These are phyloP conservation scores for Aspergillus sp. DNA, from an alignment of 2,329 filamentous ascomycete species.

Conservation along the genomic window DNA sequence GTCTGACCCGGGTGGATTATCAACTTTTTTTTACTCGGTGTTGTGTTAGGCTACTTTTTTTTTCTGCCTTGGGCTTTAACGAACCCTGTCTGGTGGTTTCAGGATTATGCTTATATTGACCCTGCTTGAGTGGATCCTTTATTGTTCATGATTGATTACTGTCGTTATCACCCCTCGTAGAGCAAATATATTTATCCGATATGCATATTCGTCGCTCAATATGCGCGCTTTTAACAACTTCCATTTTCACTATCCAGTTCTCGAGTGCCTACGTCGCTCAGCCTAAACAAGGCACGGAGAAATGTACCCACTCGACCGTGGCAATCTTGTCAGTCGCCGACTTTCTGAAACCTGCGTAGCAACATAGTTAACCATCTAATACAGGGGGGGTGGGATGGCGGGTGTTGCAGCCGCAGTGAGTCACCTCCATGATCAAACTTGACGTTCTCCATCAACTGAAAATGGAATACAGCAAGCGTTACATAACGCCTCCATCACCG, in stretches of 20 bases:
- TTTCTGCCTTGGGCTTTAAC: too few species aligned
- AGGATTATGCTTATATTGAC: neutral
- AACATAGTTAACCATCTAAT: slow-evolving; percentile 1
- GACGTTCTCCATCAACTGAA: neutral
- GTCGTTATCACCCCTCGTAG: neutral
- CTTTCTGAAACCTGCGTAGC: too few species aligned
- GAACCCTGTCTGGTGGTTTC: too few species aligned
- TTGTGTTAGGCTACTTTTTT: too few species aligned
- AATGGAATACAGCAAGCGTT: slow-evolving; percentile 53
- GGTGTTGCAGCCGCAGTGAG: slow-evolving; percentile 62
- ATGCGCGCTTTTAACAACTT: neutral
- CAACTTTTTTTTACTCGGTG: too few species aligned
- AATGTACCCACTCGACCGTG: slow-evolving; percentile 30
- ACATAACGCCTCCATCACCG: slow-evolving; percentile 58
- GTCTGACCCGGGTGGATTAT: neutral
- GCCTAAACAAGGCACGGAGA: slow-evolving; percentile 12
- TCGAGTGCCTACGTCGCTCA: slow-evolving; percentile 20
- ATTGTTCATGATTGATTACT: too few species aligned
- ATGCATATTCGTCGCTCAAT: slow-evolving; percentile 1
- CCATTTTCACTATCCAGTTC: neutral
- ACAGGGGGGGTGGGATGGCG: slow-evolving; percentile 58
- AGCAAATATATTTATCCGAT: neutral
- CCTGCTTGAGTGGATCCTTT: too few species aligned
- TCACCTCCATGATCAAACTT: neutral
- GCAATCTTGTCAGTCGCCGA: slow-evolving; percentile 30